Conservation (phyloP, 164 flowering plant species). For the Saururus chinensis region DNA sequence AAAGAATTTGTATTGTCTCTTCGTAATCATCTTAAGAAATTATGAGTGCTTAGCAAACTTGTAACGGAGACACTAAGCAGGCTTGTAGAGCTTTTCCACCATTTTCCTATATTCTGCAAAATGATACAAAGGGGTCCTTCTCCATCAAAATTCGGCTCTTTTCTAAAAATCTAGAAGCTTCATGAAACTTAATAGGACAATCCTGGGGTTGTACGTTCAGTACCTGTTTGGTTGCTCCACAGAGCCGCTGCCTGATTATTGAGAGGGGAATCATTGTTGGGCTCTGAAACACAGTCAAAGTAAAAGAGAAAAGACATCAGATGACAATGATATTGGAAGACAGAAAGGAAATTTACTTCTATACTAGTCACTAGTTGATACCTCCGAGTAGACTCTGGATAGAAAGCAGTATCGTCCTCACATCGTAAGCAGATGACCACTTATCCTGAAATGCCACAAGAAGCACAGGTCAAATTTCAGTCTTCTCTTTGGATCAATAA, state of each 20-base stretch:
- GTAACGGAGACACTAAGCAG: constrained; percentile 16
- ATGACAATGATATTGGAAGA: too few relatives aligned
- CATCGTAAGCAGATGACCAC: constrained; percentile 98
- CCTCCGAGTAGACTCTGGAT: constrained; percentile 89
- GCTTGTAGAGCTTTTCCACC: constrained; percentile 70
- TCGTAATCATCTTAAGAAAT: neutral
- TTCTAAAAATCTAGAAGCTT: neutral
- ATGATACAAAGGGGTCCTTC: neutral
- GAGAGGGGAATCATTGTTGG: constrained; percentile 83
- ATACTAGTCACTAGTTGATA: constrained; percentile 3
- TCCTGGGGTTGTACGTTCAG: neutral
- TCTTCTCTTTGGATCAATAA: neutral
- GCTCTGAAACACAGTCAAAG: constrained; percentile 34
- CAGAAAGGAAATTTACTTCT: neutral
- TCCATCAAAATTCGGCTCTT: neutral
- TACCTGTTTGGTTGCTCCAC: constrained; percentile 90
- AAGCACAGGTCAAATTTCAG: too few relatives aligned
- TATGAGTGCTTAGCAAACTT: too few relatives aligned
- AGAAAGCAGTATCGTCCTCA: constrained; percentile 71
- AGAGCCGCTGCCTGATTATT: constrained; percentile 81
- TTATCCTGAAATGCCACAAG: constrained; percentile 42
- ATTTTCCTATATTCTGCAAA: constrained; percentile 77
- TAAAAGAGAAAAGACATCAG: neutral
- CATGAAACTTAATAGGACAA: neutral
- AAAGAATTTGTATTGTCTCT: neutral